A percentile compares a stretch with the other conserved stretches of the same genome.
Evolutionary conservation across 305 asterid species (phyloP).

Genomic region (Andrographis paniculata): DNA sequence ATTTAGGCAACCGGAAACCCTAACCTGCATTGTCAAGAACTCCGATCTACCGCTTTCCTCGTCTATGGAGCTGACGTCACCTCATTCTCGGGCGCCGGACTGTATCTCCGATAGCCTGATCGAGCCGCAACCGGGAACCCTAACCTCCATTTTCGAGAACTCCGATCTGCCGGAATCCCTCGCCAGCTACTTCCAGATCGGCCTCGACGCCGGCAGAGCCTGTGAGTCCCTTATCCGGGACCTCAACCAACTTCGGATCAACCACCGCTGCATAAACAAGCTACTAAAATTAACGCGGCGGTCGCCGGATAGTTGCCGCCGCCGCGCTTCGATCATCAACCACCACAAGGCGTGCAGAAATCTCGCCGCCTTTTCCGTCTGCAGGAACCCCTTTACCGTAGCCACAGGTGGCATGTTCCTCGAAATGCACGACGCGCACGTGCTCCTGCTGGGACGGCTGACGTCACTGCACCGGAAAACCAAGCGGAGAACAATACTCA

Average conservation of each 20-base stretch:
- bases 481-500: slow-evolving; percentile 26
- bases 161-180: slow-evolving; percentile 30
- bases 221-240: slow-evolving; percentile 46
- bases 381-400: slow-evolving; percentile 40
- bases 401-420: slow-evolving; percentile 27
- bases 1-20: slow-evolving; percentile 28
- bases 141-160: slow-evolving; percentile 18
- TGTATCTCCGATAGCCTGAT: slow-evolving; percentile 19
- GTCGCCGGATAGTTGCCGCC: slow-evolving; percentile 9
- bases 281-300: slow-evolving; percentile 20
- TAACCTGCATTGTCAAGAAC: slow-evolving; percentile 18
- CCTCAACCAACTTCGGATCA: slow-evolving; percentile 27
- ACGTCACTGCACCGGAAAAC: slow-evolving; percentile 29
- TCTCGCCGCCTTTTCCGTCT: slow-evolving; percentile 32
- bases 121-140: slow-evolving; percentile 34
- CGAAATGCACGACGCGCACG: slow-evolving; percentile 35
- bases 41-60: slow-evolving; percentile 23
- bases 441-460: slow-evolving; percentile 30
- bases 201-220: slow-evolving; percentile 46
- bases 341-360: slow-evolving; percentile 19
- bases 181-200: slow-evolving; percentile 32
- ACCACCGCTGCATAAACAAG: slow-evolving; percentile 22
- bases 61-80: too few species aligned
- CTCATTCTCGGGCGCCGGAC: neutral
- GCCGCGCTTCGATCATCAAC: slow-evolving; percentile 18